A percentile compares a stretch with the other conserved stretches of the same genome.
These are phyloP conservation scores for Vigna angularis DNA, from an alignment of 306 rosid species.

Conservation along the genomic window DNA sequence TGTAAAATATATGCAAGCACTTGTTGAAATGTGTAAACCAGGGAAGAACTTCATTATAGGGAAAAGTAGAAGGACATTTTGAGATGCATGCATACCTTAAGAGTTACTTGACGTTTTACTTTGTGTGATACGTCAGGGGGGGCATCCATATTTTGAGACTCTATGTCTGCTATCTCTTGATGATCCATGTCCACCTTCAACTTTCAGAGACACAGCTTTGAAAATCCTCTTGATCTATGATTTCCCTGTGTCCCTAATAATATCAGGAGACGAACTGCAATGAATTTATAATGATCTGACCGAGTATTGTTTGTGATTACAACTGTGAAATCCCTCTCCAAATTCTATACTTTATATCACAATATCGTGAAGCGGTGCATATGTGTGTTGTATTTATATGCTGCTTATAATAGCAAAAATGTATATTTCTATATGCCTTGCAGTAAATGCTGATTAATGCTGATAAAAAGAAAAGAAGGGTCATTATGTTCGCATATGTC, in stretches of 20 bases:
- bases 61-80: neutral
- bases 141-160: slow-evolving; percentile 46
- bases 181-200: slow-evolving; percentile 38
- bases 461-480: slow-evolving; percentile 31
- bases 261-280: neutral
- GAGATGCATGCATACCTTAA: slow-evolving; percentile 54
- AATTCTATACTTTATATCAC: slow-evolving; percentile 19
- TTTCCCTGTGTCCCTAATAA: neutral
- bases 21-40: neutral
- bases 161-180: slow-evolving; percentile 57
- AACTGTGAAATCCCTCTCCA: slow-evolving; percentile 12
- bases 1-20: neutral
- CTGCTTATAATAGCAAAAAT: slow-evolving; percentile 22
- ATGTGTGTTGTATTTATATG: neutral
- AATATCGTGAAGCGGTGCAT: slow-evolving; percentile 43
- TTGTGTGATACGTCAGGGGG: slow-evolving; percentile 44
- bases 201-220: slow-evolving; percentile 23
- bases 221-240: slow-evolving; percentile 27
- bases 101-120: slow-evolving; percentile 48
- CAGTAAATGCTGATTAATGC: neutral
- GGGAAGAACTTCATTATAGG: neutral
- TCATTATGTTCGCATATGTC: neutral
- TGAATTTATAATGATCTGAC: slow-evolving; percentile 9
- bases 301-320: neutral
- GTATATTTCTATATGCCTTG: neutral